Evolutionary conservation across 2,329 filamentous ascomycete species (phyloP).

Genomic region (Hypocrella siamensis): DNA sequence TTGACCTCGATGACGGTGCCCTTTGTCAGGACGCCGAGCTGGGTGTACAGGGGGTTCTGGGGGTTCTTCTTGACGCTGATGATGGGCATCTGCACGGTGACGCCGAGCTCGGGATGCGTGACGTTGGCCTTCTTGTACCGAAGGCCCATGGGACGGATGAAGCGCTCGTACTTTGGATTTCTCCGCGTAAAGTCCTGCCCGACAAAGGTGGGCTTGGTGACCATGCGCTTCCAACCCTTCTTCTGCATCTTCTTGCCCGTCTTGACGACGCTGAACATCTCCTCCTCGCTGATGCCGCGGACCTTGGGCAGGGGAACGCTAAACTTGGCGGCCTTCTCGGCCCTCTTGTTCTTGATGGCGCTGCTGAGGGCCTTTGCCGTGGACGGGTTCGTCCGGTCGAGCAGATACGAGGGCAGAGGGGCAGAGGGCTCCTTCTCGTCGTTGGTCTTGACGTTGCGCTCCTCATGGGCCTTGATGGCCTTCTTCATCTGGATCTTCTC

Average conservation of each 20-base stretch:
- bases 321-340: conserved; percentile 89
- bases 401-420: conserved; percentile 80
- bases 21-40: conserved; percentile 78
- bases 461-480: conserved; percentile 85
- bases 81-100: conserved; percentile 78
- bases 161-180: conserved; percentile 61
- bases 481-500: conserved; percentile 99
- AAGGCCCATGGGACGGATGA: conserved; percentile 34
- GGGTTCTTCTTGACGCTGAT: conserved; percentile 53
- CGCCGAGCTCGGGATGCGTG: conserved; percentile 61
- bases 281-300: conserved; percentile 77
- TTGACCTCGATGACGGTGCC: conserved; percentile 78
- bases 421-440: conserved; percentile 65
- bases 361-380: conserved; percentile 56
- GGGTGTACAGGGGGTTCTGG: conserved; percentile 80
- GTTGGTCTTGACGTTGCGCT: conserved; percentile 85
- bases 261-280: conserved; percentile 95
- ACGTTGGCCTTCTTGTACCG: conserved; percentile 38
- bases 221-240: conserved; percentile 63
- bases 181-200: conserved; percentile 78
- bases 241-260: conserved; percentile 89
- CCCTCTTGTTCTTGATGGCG: conserved; percentile 90
- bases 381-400: conserved; percentile 57
- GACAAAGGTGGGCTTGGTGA: conserved; percentile 55
- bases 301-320: conserved; percentile 88